Base-by-base conservation (phyloP, 148 eudicot species). In the Vaccinium myrtillus region DNA sequence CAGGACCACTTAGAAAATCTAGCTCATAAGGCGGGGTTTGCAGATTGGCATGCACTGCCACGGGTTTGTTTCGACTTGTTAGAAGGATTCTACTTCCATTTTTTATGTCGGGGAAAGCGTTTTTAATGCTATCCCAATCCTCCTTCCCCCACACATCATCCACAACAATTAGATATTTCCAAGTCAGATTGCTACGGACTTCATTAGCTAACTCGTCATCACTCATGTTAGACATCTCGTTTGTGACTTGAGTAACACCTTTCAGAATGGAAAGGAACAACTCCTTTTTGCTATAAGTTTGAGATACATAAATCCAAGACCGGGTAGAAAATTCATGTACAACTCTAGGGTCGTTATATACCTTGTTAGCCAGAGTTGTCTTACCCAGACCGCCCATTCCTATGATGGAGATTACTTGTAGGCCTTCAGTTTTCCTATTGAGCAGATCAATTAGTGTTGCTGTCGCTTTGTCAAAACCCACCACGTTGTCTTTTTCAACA, bases 371-470 rank as follows among this genome's bases (percentile, higher is more conserved):
- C 55, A 90, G 76, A 18, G 89, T 90, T 1, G 92, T 90, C 82
- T 88, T 90, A 36, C 90, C 89, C 1, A 88, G 85, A 4, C 89
- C 89, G 1, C 84, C 82, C 92, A 90, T 88, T 1, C 91, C 91
- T 23, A 87, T 81, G 9, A 90, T 67, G 1, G 89, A 87, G 18
- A 89, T 59, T 32, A 87, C 82, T 46, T 87, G 86, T 15, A 87
- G 63, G 0, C 56, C 36, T 13, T 80, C 10, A 39, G 19, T 43
- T 8, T 50, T 19, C 10, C 18, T 32, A 1, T 43, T 88, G 32
- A 91, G 87, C 67, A 25, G 77, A 18, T 80, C 58, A 3, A 84
- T 80, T 39, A 91, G 32, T 3, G 14, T 84, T 58, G 84, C 32
- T 7, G 87, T 85, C 75, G 79, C 90, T 53, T 88, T 87, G 8